Evolutionary conservation across 2,329 filamentous ascomycete species (phyloP), one percentile per base, ranked within the genome.

Genomic region (Didymella pinodella): DNA sequence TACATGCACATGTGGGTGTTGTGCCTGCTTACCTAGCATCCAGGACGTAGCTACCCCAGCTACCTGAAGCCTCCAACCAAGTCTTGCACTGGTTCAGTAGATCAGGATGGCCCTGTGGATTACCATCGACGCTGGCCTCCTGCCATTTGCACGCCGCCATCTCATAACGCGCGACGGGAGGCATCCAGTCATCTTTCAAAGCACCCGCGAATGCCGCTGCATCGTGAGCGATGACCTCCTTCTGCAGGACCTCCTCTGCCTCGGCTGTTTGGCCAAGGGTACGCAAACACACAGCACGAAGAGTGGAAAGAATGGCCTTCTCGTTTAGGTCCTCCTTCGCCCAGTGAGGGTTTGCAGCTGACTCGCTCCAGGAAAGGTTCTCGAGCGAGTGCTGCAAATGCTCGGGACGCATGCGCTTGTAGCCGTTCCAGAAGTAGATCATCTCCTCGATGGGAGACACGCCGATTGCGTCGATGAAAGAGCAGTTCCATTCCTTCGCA

Each of bases 351-450:
- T 84, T 83, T 32, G 74, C 68, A 28, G 78, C 76, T 28, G 64
- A 66, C 67, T 92, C 87, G 58, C 89, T 87, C 79, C 92, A 96
- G 0, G 82, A 80, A 11, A 97, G 78, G n/a, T 84, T 84, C 0
- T 74, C 77, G 36, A 92, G 74, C 0, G 88, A 91, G 41, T 82
- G 79, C 47, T 89, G 81, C 14, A 97, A 80, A 59, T 94, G 85
- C 0, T 79, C 78, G 0, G 78, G 68, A 2, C 85, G 81, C 91
- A 97, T 96, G 54, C 92, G 87, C 77, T 91, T 94, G 67, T 87
- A 88, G 0, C 93, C 94, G 71, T 92, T 93, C 93, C 93, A 98
- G 68, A 98, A 87, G 75, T 94, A 96, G 12, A 90, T 88, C 90
- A 98, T 96, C 80, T 98, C 95, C 69, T 93, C 86, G 0, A 92